These are phyloP conservation scores for Pseudophaeomoniella oleicola DNA, from an alignment of 2,329 filamentous ascomycete genomes.

Conservation along the genomic window DNA sequence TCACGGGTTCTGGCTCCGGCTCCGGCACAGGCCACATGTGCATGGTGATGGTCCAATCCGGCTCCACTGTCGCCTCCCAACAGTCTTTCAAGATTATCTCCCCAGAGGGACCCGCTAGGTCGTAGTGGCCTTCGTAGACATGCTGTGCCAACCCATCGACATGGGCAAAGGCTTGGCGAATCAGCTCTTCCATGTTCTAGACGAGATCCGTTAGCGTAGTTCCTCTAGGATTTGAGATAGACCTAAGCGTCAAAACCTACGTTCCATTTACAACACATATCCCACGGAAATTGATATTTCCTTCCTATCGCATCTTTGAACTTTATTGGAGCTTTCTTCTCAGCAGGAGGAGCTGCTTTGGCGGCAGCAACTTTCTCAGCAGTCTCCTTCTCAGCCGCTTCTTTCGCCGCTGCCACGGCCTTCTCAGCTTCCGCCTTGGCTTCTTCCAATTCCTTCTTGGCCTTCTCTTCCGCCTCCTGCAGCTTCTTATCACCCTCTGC, in stretches of 20 bases:
- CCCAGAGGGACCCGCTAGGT: conserved; percentile 62
- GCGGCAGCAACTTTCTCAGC: conserved; percentile 15
- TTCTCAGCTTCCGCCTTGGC: conserved; percentile 19
- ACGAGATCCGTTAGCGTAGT: too few relatives aligned
- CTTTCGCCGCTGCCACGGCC: conserved; percentile 17
- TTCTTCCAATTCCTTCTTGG: conserved; percentile 13
- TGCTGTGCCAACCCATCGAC: conserved; percentile 63
- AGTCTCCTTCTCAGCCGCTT: conserved; percentile 16
- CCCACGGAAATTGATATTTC: conserved; percentile 85
- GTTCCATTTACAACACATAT: conserved; percentile 70
- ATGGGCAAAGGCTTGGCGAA: conserved; percentile 69
- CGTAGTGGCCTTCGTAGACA: conserved; percentile 66
- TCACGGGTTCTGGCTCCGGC: conserved; percentile 18
- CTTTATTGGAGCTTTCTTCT: conserved; percentile 58
- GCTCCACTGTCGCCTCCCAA: conserved; percentile 70
- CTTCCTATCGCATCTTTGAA: conserved; percentile 86
- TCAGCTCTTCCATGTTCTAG: conserved; percentile 74
- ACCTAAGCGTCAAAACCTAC: conserved; percentile 37
- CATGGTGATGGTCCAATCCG: conserved; percentile 60
- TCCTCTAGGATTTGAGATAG: too few relatives aligned
- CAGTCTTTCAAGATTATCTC: conserved; percentile 71
- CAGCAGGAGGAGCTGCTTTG: conserved; percentile 28
- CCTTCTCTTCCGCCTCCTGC: conserved; percentile 19
- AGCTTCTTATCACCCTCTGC: conserved; percentile 22
- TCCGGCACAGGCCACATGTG: conserved; percentile 51